Evolutionary conservation across 805 yeast species (phyloP).

Genomic region (Hanseniaspora taiwanica): DNA sequence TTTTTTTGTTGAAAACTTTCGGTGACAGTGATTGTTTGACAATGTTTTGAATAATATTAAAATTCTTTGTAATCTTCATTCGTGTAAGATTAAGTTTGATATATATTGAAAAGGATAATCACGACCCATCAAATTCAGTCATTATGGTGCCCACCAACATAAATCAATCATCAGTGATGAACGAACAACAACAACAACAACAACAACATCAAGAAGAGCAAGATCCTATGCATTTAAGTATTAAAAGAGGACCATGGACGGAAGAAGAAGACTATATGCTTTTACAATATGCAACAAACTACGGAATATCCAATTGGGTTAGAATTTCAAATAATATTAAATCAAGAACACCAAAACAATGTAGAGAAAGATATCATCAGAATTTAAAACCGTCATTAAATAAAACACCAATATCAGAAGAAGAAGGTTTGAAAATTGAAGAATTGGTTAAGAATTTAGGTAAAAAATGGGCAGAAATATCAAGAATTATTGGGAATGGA

Average conservation of each 20-base stretch:
- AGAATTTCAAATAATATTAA: constrained; percentile 53
- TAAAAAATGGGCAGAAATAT: constrained; percentile 88
- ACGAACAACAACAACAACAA: not conserved
- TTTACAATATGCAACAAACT: constrained; percentile 48
- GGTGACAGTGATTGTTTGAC: too few species aligned
- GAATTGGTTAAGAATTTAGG: constrained; percentile 68
- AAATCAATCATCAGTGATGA: not conserved
- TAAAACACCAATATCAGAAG: constrained; percentile 68
- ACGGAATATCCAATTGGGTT: constrained; percentile 70
- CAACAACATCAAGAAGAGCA: too few species aligned
- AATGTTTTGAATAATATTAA: too few species aligned
- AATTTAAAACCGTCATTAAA: constrained; percentile 76
- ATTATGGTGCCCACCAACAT: too few species aligned
- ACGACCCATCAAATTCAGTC: too few species aligned
- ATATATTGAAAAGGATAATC: too few species aligned
- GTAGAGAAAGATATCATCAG: constrained; percentile 85
- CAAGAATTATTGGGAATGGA: constrained; percentile 66
- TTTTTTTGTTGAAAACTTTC: too few species aligned
- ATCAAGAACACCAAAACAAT: constrained; percentile 80
- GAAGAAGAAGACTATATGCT: constrained; percentile 69
- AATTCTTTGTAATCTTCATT: too few species aligned
- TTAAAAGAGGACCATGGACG: constrained; percentile 66
- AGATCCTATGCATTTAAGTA: too few species aligned
- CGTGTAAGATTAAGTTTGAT: too few species aligned
- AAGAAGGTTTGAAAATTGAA: constrained; percentile 75